These are phyloP conservation scores for Zasmidium citrigriseum DNA, from an alignment of 2,329 filamentous ascomycete species.

Conservation along the genomic window DNA sequence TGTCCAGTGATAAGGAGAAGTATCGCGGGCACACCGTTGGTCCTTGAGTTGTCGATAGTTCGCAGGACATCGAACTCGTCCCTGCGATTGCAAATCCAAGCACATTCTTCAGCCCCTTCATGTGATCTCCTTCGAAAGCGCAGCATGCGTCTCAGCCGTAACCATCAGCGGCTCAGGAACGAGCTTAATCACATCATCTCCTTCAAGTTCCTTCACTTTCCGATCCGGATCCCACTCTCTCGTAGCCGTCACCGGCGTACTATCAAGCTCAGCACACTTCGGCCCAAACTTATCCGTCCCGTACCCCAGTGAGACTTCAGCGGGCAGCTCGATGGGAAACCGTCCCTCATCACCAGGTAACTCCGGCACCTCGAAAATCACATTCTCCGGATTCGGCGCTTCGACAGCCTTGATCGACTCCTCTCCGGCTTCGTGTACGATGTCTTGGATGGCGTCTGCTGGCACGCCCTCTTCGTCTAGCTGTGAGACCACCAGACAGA, in stretches of 20 bases:
- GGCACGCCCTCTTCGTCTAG: slow-evolving; percentile 8
- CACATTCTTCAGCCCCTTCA: background rate
- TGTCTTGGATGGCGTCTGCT: slow-evolving; percentile 1
- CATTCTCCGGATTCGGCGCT: slow-evolving; percentile 1
- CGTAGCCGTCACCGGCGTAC: background rate
- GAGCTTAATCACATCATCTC: background rate
- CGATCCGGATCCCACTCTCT: background rate
- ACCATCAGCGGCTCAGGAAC: slow-evolving; percentile 4
- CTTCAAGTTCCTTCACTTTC: background rate
- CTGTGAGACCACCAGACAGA: slow-evolving; percentile 12
- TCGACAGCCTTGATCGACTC: slow-evolving; percentile 1
- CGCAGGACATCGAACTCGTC: no score
- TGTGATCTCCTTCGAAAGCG: slow-evolving; percentile 2
- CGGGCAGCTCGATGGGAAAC: slow-evolving; percentile 6
- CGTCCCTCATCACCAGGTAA: slow-evolving; percentile 10
- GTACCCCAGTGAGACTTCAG: background rate
- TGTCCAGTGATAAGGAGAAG: slow-evolving; percentile 18
- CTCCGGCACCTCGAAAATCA: slow-evolving; percentile 9
- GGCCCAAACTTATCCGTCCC: background rate
- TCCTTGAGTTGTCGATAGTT: no score
- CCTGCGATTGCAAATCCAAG: no score
- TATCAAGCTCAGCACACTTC: background rate
- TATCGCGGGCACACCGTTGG: slow-evolving; percentile 18
- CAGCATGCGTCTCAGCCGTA: slow-evolving; percentile 6
- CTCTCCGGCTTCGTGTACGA: slow-evolving; percentile 3